Evolutionary conservation across 1,284 basidiomycete species (phyloP).

Genomic region (Irpex rosettiformis): DNA sequence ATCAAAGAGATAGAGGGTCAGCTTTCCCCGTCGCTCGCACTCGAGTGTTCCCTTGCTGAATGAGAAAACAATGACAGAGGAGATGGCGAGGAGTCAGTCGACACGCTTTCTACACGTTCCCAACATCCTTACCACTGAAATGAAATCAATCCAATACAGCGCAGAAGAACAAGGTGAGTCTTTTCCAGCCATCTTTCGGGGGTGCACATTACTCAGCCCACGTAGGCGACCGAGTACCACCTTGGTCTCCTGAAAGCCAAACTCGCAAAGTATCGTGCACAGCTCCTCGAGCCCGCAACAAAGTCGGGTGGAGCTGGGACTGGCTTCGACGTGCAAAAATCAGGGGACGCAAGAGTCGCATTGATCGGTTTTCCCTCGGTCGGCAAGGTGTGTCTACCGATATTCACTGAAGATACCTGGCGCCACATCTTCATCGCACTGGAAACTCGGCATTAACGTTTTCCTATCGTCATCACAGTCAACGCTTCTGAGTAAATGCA

Average conservation of each 20-base stretch:
- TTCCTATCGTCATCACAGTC: conserved; percentile 49
- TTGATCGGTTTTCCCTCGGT: conserved; percentile 95
- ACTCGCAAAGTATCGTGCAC: conserved; percentile 87
- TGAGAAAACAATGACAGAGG: conserved; percentile 52
- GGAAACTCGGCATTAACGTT: neutral
- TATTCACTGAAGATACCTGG: neutral
- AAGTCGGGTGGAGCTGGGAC: conserved; percentile 82
- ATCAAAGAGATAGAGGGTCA: conserved; percentile 93
- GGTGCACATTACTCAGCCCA: conserved; percentile 13
- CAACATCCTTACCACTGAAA: conserved; percentile 15
- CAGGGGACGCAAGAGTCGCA: conserved; percentile 90
- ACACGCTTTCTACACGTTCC: neutral
- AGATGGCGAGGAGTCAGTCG: conserved; percentile 88
- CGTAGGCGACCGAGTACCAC: conserved; percentile 89
- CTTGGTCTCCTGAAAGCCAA: conserved; percentile 87
- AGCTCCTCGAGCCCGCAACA: conserved; percentile 81
- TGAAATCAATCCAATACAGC: conserved; percentile 40
- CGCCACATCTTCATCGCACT: neutral
- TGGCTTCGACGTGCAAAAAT: conserved; percentile 94
- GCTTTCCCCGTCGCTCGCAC: conserved; percentile 20
- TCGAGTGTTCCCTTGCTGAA: conserved; percentile 6
- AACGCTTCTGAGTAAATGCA: conserved; percentile 88
- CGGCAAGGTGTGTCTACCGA: conserved; percentile 64
- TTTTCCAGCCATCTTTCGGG: neutral
- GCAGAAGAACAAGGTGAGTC: conserved; percentile 83